Conservation (phyloP, 768 basidiomycete genomes). For the Leccinum barrowsii region DNA sequence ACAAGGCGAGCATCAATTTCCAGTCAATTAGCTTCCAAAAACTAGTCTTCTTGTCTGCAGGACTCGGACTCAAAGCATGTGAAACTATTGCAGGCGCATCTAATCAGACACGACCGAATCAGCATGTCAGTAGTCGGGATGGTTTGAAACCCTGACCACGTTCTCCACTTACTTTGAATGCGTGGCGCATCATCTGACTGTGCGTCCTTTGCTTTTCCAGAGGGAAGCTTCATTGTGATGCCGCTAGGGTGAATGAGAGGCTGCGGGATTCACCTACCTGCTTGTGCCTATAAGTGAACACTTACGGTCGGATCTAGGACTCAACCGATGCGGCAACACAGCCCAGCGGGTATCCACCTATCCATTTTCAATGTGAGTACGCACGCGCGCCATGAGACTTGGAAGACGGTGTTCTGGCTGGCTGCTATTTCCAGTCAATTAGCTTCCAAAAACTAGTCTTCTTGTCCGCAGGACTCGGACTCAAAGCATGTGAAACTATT, state of each 20-base stretch:
- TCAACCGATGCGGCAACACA: no score
- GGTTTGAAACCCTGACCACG: not conserved
- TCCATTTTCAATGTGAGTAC: no score
- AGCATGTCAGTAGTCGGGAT: not conserved
- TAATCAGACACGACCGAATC: not conserved
- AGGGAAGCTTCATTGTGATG: conserved; percentile 9
- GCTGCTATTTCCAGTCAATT: conserved; percentile 22
- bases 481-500: not conserved
- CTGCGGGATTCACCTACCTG: no score
- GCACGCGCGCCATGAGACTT: no score
- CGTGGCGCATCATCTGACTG: not conserved
- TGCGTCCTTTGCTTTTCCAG: conserved; percentile 3
- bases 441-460: conserved; percentile 26
- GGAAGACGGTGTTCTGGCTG: no score
- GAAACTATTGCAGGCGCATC: not conserved
- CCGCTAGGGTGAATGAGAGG: no score
- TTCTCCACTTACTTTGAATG: conserved; percentile 6
- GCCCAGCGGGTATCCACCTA: no score
- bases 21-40: conserved; percentile 30
- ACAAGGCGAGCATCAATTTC: conserved; percentile 33
- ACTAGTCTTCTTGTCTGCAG: conserved; percentile 7
- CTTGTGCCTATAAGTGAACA: no score
- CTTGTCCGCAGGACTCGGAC: not conserved
- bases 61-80: not conserved
- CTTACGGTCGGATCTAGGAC: no score